Conservation (phyloP, 495 filamentous ascomycete species). For the Tuber microsphaerosporum region DNA sequence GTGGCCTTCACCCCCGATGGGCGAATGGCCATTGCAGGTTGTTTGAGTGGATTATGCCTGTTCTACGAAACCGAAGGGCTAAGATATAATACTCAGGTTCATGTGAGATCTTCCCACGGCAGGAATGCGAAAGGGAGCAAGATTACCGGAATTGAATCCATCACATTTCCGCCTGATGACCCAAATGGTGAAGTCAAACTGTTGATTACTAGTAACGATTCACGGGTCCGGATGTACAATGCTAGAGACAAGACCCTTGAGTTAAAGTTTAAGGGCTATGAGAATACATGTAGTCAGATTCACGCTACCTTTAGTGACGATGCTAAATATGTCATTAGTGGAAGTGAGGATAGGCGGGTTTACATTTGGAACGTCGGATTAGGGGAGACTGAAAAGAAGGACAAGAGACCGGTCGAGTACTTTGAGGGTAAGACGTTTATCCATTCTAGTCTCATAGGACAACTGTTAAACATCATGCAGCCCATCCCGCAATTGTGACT, state of each 20-base stretch:
- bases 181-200: conserved; percentile 72
- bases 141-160: conserved; percentile 88
- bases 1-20: conserved; percentile 92
- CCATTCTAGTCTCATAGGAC: conserved; percentile 7
- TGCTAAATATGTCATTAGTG: conserved; percentile 79
- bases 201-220: conserved; percentile 91
- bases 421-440: conserved; percentile 54
- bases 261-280: conserved; percentile 85
- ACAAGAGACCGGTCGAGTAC: conserved; percentile 72
- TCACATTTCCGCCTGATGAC: conserved; percentile 54
- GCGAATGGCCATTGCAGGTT: conserved; percentile 79
- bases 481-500: conserved; percentile 81
- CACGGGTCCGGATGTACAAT: conserved; percentile 84
- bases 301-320: conserved; percentile 84
- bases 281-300: conserved; percentile 88
- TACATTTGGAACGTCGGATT: conserved; percentile 77
- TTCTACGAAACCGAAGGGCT: conserved; percentile 95
- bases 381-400: conserved; percentile 56
- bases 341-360: conserved; percentile 80
- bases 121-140: conserved; percentile 95
- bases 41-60: conserved; percentile 74
- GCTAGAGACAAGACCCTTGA: conserved; percentile 74
- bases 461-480: conserved; percentile 40
- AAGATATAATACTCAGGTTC: conserved; percentile 73
- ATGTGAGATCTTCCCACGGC: conserved; percentile 80